Base-by-base conservation (phyloP, 148 eudicot genomes). In the Vaccinium myrtillus region DNA sequence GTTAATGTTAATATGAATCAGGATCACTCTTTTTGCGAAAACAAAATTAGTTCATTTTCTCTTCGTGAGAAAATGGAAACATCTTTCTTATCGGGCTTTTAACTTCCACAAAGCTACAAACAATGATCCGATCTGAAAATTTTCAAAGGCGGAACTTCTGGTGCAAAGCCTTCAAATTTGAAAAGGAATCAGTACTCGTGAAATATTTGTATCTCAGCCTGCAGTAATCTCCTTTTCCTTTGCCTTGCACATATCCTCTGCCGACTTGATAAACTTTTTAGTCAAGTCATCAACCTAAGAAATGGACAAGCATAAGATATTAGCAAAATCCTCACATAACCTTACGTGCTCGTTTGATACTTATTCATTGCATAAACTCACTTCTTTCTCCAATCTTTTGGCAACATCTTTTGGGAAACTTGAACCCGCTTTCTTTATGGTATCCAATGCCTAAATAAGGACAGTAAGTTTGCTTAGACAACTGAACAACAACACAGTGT, bases 361-460 rank as follows among this genome's bases (percentile, higher is more conserved):
- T 16, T 46, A 36, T 27, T 65, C 21, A 30, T 69, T 49, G 25
- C 58, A 54, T 80, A 21, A 73, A 90, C 94, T 91, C 80, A 93
- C 99, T 76, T 96, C 98, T 90, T 96, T 96, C 89, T 96, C 99
- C 85, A 96, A 87, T 90, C 91, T 90, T 91, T 96, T 95, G 32
- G 92, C 94, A 81, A 89, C 88, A 85, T 96, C 99, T 89, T 89
- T 93, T 18, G 97, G 94, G 78, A 93, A 90, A 86, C 82, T 85
- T 69, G 92, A 87, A 77, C 90, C 92, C 50, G 93, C 90, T 89
- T 96, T 94, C 91, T 94, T 96, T 56, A 92, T 87, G 4, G 91
- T 83, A 82, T 96, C 99, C 88, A 96, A 74, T 86, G 99, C 99
- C 99, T 96, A 93, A 54, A 88, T 16, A 69, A 88, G 18, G 73